These are phyloP conservation scores for Trametes versicolor DNA, from an alignment of 1,284 basidiomycete genomes.

Conservation along the genomic window DNA sequence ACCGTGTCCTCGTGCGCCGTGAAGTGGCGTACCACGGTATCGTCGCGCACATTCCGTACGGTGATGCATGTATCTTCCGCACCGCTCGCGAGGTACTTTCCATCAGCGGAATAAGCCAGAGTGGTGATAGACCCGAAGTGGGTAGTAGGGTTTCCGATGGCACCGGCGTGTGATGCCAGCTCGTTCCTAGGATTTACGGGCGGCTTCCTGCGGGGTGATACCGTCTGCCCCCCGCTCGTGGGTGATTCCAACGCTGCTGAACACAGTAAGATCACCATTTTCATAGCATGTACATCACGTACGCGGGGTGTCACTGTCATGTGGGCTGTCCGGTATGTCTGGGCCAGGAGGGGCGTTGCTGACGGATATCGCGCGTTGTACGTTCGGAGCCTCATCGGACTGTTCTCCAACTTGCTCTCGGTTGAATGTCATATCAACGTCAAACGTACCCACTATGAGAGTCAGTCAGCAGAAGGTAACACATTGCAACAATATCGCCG, in stretches of 20 bases:
- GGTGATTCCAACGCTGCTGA: no score
- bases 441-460: slow-evolving; percentile 16
- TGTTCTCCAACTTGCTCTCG: slow-evolving; percentile 1
- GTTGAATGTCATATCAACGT: slow-evolving; percentile 6
- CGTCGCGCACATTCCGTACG: slow-evolving; percentile 36
- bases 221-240: no score
- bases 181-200: no score
- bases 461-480: not conserved
- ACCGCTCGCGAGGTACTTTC: slow-evolving; percentile 37
- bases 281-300: not conserved
- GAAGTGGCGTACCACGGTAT: slow-evolving; percentile 1
- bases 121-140: slow-evolving; percentile 32
- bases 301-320: no score
- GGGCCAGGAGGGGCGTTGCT: no score
- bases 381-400: not conserved
- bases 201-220: no score
- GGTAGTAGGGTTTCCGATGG: not conserved
- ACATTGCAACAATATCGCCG: no score
- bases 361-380: not conserved
- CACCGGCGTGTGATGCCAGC: no score
- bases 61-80: slow-evolving; percentile 35
- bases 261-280: no score
- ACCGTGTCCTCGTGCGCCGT: slow-evolving; percentile 21
- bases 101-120: slow-evolving; percentile 37
- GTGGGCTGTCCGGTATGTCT: no score